Evolutionary conservation across 2,329 filamentous ascomycete species (phyloP).

Genomic region (Remersonia thermophila): DNA sequence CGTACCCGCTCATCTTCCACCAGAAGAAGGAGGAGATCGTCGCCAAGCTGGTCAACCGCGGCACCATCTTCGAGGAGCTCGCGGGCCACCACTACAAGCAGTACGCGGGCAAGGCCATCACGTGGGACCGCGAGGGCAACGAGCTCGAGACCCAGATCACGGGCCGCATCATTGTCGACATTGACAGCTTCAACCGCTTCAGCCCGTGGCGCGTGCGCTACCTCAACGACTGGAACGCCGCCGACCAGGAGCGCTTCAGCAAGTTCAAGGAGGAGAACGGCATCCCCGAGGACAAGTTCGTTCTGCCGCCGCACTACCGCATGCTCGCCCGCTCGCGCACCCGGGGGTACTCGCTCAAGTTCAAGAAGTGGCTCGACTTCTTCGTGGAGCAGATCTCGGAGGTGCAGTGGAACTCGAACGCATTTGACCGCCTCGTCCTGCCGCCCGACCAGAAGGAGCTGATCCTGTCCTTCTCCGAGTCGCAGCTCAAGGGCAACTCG

Average conservation of each 20-base stretch:
- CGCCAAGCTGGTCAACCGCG: constrained; percentile 26
- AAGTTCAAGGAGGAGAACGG: constrained; percentile 15
- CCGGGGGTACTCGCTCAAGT: constrained; percentile 37
- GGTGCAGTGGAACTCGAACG: constrained; percentile 35
- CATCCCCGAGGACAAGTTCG: constrained; percentile 13
- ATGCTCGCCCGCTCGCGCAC: constrained; percentile 23
- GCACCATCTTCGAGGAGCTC: constrained; percentile 32
- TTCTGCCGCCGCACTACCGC: constrained; percentile 22
- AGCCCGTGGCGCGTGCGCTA: constrained; percentile 22
- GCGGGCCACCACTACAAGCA: constrained; percentile 36
- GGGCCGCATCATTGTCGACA: constrained; percentile 28
- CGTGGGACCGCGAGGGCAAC: constrained; percentile 23
- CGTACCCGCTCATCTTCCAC: constrained; percentile 34
- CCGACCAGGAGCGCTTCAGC: constrained; percentile 22
- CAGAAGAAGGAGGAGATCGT: constrained; percentile 25
- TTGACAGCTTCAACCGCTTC: constrained; percentile 26
- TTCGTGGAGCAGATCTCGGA: constrained; percentile 32
- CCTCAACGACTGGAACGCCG: constrained; percentile 22
- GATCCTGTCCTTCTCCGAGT: constrained; percentile 37
- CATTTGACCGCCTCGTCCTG: constrained; percentile 38
- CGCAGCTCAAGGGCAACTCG: constrained; percentile 29
- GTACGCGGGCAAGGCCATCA: constrained; percentile 28
- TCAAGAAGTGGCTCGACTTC: constrained; percentile 37
- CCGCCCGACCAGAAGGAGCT: constrained; percentile 38
- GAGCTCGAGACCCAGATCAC: constrained; percentile 22